These are phyloP conservation scores for Endothia cerciana DNA, from an alignment of 2,329 filamentous ascomycete genomes.

Conservation along the genomic window DNA sequence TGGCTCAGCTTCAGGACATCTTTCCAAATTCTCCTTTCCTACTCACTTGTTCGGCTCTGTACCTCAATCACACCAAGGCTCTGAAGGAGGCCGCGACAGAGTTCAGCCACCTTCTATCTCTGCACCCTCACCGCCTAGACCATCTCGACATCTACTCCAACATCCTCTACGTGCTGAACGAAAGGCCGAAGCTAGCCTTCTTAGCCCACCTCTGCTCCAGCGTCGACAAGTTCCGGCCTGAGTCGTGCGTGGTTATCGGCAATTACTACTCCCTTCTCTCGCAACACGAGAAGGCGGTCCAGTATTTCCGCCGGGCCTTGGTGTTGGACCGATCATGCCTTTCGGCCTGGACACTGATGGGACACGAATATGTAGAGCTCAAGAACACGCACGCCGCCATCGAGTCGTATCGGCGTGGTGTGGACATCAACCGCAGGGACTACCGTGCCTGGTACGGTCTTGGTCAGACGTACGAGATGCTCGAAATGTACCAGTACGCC, in stretches of 20 bases:
- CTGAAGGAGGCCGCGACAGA: conserved; percentile 69
- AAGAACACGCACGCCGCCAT: conserved; percentile 99
- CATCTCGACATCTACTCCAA: conserved; percentile 96
- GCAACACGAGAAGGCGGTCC: conserved; percentile 95
- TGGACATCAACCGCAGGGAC: conserved; percentile 94
- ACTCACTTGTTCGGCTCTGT: conserved; percentile 83
- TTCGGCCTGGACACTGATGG: conserved; percentile 98
- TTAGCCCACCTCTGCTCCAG: conserved; percentile 87
- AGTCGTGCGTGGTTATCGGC: conserved; percentile 94
- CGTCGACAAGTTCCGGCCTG: conserved; percentile 93
- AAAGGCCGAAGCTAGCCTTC: conserved; percentile 87
- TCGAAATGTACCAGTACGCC: conserved; percentile 97
- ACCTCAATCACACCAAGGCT: conserved; percentile 89
- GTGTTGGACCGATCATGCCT: conserved; percentile 89
- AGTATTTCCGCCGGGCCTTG: conserved; percentile 93
- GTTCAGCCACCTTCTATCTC: conserved; percentile 79
- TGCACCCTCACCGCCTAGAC: conserved; percentile 76
- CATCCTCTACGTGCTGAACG: conserved; percentile 90
- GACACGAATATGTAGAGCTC: conserved; percentile 97
- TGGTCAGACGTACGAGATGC: conserved; percentile 94
- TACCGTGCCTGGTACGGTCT: conserved; percentile 98
- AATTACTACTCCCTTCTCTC: conserved; percentile 97
- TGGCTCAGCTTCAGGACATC: conserved; percentile 78
- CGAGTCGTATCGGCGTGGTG: conserved; percentile 91
- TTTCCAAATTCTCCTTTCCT: conserved; percentile 91